Base-by-base conservation (phyloP, 306 rosid species). In the Cicer cuneatum region DNA sequence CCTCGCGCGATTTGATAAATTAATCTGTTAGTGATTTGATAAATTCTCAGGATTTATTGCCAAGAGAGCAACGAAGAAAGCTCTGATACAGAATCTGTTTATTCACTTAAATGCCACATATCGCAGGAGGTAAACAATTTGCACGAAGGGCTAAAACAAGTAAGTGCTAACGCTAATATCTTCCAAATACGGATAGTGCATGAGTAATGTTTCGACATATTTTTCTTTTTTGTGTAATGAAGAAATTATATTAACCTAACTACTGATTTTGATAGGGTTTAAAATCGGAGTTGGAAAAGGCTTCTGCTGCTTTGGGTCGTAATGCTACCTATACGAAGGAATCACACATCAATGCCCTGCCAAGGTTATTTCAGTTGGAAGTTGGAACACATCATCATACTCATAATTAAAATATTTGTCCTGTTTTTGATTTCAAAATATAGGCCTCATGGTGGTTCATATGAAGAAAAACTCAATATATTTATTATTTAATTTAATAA, bases 111-210 rank as follows among this genome's bases (percentile, higher is more conserved):
- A 82, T 95, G 99, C 85, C 97, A 95, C 88, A 92, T 90, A 85
- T 95, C 98, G 0, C 99, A 95, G 0, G 98, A 92, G 72, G 99
- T 95, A 87, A 95, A 95, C 87, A 98, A 95, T 87, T 83, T 95
- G 86, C 90, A 86, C 54, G 99, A 95, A 89, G 98, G 98, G 68
- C 80, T 95, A 72, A 95, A 95, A 80, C 96, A 95, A 81, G 98
- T 92, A 83, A 90, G 98, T 83, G 41, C 40, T 37, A 68, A 60
- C 43, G 18, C 66, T 53, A 46, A 60, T 42, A 7, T 43, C 56
- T 52, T 69, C 5, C 42, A 37, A 12, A 43, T 8, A 69, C 37
- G 38, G 40, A 7, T 42, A 46, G 10, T 65, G 56, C 38, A 59
- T 39, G 47, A 8, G 56, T 62, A 13, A n/a, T 61, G n/a, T 35